Evolutionary conservation across 768 basidiomycete genomes (phyloP), one percentile per base, ranked within the genome.

Genomic region (Leccinum uliginosum): DNA sequence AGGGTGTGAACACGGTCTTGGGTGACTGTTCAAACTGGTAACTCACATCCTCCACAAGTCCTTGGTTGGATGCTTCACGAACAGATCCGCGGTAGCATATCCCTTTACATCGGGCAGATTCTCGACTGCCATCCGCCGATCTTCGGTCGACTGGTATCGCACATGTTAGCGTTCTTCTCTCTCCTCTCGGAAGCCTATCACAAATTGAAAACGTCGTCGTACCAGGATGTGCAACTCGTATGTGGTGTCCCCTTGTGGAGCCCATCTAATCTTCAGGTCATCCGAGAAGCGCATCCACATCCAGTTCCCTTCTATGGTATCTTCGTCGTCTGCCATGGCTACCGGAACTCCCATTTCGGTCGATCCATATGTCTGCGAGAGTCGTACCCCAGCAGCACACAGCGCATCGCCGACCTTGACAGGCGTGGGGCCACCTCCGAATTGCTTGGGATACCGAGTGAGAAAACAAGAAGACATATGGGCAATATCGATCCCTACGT

Each of bases 61-160:
- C 9, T 73, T 76, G 0, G 73, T 74, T 0, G 80, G 78, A 61
- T 82, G 81, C 21, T 74, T 72, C 1, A 69, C 56, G 14, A 82
- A 66, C 3, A 81, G 50, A 61, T 81, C 81, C 1, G 69, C 64
- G 1, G 79, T 79, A 3, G 76, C 69, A 48, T 78, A 80, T 12
- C 74, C 78, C 24, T 68, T 65, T 15, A 62, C 59, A 3, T 78
- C 80, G 1, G 73, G 59, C 3, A 76, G 50, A 59, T 80, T 81
- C 45, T 71, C 59, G 5, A 68, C 43, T 0, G 63, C 60, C 48
- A 61, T 54, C 10, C 30, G 15, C 17, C 44, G 51, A 4, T 14
- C 0, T 11, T 53, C 54, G 3, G 56, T 56, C 12, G 57, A 19
- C 57, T 57, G 7, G 12, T 15, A 12, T 44, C 3, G 43, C 5